phyloP scores from a whole-genome alignment of 345 rosid genomes.

The Camelina neglecta region DNA sequence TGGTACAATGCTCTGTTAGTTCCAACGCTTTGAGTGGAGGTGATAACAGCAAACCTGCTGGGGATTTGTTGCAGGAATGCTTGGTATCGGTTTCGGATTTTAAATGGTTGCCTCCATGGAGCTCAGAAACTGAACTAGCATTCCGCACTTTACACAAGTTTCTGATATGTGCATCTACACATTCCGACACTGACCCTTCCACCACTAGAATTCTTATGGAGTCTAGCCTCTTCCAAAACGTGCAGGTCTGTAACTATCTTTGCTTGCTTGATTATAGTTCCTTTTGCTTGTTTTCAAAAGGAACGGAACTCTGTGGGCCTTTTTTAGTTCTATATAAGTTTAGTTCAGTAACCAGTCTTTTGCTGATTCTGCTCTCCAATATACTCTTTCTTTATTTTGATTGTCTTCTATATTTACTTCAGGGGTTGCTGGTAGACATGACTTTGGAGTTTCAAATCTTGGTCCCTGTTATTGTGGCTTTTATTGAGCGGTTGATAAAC shows the following conservation, averaged over 20 bases:
- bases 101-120: constrained; percentile 94
- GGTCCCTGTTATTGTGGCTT: constrained; percentile 78
- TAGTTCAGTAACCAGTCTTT: constrained; percentile 18
- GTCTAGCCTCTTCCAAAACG: constrained; percentile 57
- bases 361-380: constrained; percentile 24
- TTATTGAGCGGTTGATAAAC: constrained; percentile 66
- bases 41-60: constrained; percentile 48
- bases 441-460: constrained; percentile 61
- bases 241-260: constrained; percentile 63
- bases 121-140: constrained; percentile 92
- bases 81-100: constrained; percentile 80
- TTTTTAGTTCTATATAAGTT: constrained; percentile 17
- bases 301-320: constrained; percentile 23
- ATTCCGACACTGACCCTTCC: constrained; percentile 63
- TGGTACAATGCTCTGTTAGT: constrained; percentile 66
- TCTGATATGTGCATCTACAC: constrained; percentile 76
- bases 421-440: constrained; percentile 87
- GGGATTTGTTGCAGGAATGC: constrained; percentile 66
- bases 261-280: constrained; percentile 22
- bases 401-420: constrained; percentile 41
- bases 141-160: constrained; percentile 87
- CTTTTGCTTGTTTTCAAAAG: constrained; percentile 24
- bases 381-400: constrained; percentile 21
- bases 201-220: constrained; percentile 59
- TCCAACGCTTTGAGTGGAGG: constrained; percentile 49